phyloP scores from a whole-genome alignment of 768 basidiomycete species.

The Tulasnella calospora region DNA sequence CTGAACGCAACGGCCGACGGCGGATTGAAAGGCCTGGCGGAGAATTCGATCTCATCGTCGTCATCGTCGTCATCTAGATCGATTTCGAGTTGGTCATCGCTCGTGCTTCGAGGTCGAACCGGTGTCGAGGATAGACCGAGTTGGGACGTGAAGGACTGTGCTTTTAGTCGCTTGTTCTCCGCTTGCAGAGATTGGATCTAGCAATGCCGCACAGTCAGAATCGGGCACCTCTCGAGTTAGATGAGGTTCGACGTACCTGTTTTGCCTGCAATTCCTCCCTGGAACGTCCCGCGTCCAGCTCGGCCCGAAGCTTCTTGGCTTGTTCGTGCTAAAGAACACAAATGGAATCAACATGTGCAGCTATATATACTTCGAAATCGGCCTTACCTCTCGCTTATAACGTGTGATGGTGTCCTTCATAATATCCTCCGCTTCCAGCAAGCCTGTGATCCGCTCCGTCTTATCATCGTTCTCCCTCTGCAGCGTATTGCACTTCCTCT shows the following conservation, averaged over 20 bases:
- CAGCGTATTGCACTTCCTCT: neutral
- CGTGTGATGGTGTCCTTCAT: neutral
- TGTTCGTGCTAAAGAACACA: neutral
- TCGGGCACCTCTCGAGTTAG: neutral
- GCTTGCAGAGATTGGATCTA: constrained; percentile 2
- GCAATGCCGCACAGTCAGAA: neutral
- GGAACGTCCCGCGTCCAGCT: neutral
- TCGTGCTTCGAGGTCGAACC: neutral
- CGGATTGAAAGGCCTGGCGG: neutral
- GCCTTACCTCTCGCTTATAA: neutral
- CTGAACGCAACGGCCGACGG: neutral
- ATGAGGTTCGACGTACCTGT: neutral
- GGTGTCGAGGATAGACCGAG: neutral
- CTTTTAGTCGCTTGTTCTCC: neutral
- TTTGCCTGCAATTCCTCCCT: neutral
- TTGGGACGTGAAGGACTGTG: neutral
- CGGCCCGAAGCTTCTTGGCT: neutral
- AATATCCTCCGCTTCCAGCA: neutral
- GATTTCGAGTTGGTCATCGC: neutral
- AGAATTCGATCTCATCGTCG: neutral
- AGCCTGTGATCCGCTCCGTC: neutral
- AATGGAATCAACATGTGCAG: neutral
- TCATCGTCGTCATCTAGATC: neutral
- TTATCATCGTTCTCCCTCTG: neutral
- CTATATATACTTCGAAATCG: too few species aligned